A percentile compares a stretch with the other conserved stretches of the same genome.
phyloP scores from a whole-genome alignment of 2,329 filamentous ascomycete genomes.

The Ophiostoma sp. region DNA sequence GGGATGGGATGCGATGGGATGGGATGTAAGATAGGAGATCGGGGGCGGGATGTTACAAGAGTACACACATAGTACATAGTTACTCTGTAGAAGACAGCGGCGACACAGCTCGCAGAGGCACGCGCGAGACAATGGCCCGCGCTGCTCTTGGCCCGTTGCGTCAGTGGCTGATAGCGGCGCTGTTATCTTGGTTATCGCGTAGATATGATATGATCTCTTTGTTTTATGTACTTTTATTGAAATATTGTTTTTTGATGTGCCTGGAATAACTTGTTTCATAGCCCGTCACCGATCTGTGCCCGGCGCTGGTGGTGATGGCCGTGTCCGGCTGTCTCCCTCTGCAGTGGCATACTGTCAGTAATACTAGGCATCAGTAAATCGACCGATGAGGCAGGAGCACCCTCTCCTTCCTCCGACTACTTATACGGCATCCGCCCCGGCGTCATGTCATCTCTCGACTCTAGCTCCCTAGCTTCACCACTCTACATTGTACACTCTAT shows the following conservation, averaged over 20 bases:
- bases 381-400: not conserved
- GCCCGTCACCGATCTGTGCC: not conserved
- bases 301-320: conserved; percentile 2
- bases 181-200: not conserved
- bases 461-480: conserved; percentile 13
- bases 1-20: too few relatives aligned
- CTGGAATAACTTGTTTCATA: not conserved
- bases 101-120: not conserved
- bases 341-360: not conserved
- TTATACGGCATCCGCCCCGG: conserved; percentile 2
- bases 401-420: not conserved
- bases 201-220: not conserved
- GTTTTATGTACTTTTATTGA: not conserved
- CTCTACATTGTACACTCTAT: not conserved
- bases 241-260: not conserved
- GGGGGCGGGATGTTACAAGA: too few relatives aligned
- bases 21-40: too few relatives aligned
- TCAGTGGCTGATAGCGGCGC: conserved; percentile 1
- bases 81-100: not conserved
- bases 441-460: not conserved
- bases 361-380: not conserved
- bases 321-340: not conserved
- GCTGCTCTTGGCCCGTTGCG: not conserved
- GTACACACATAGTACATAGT: too few relatives aligned
- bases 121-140: not conserved